These are phyloP conservation scores for Globisporangium nagaii DNA, from an alignment of 352 stramenopile species.

Conservation along the genomic window DNA sequence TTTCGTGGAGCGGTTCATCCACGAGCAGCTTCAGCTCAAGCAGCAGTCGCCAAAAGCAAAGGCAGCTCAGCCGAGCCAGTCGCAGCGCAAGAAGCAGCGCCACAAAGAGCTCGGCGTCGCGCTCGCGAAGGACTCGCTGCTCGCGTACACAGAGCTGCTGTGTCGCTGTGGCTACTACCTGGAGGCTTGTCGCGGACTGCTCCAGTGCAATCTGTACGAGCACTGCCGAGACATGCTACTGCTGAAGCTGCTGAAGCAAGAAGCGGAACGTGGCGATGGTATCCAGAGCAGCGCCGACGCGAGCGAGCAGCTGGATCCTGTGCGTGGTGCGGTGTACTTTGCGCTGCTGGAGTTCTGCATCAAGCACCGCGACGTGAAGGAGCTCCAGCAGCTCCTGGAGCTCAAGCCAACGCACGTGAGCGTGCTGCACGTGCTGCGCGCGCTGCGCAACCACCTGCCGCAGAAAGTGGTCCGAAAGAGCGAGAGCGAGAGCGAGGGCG, in stretches of 20 bases:
- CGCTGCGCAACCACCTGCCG: conserved; percentile 32
- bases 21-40: conserved; percentile 5
- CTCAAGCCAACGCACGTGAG: conserved; percentile 53
- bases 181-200: conserved; percentile 53
- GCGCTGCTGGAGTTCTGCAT: conserved; percentile 63
- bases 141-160: conserved; percentile 60
- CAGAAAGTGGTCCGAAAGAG: conserved; percentile 6
- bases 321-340: conserved; percentile 51
- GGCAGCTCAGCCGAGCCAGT: neutral
- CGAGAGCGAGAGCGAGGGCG: neutral
- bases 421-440: conserved; percentile 48
- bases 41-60: conserved; percentile 1
- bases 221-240: conserved; percentile 42
- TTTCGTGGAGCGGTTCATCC: conserved; percentile 31
- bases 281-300: too few species aligned
- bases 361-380: conserved; percentile 26
- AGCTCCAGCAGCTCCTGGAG: conserved; percentile 43
- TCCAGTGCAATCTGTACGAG: conserved; percentile 61
- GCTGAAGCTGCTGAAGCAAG: conserved; percentile 6
- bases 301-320: conserved; percentile 2
- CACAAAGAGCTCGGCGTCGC: conserved; percentile 7
- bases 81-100: conserved; percentile 1
- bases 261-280: neutral
- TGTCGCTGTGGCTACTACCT: conserved; percentile 39
- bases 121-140: conserved; percentile 27